Evolutionary conservation across 495 filamentous ascomycete species (phyloP), one percentile per base, ranked within the genome.

Genomic region (Chaetomium fimeti): DNA sequence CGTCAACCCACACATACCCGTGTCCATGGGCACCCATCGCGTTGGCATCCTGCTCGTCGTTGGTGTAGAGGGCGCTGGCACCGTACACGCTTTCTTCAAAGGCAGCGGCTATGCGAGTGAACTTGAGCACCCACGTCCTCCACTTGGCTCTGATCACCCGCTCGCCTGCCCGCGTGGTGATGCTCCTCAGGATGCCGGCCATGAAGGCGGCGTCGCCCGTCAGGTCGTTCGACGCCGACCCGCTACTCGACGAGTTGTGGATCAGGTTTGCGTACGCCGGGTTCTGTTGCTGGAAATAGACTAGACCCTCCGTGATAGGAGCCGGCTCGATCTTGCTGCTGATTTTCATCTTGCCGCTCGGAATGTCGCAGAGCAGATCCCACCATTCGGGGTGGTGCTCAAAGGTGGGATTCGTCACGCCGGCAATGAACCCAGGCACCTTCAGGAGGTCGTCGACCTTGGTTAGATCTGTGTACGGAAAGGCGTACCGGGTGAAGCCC

Each of bases 1-100:
- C 91, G 72, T 96, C 90, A 8, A 85, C 75, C 95, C 95, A 99
- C 8, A 99, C 93, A 71, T 95, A 97, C 36, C 94, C 94, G 74
- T 99, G 94, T 3, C 94, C 72, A 0, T 48, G 58, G 18, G 60
- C 60, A 15, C 28, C 92, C 27, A 82, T 78, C 15, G 90, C 78
- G 53, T 53, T 68, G 15, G 60, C 63, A 42, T 89, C 87, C 53
- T 87, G 85, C 56, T 84, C 83, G 65, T 91, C 87, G 24, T 87
- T 87, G 15, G 95, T 90, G 72, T 93, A 92, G n/a, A 98, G 82
- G 28, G 93, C 90, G 56, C 88, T 91, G 20, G 89, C 89, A 20
- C 94, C 95, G 68, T 93, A 97, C 7, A 99, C 94, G 28, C 85
- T 85, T 75, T 98, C 94, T 73, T 99, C 94, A 68, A 98, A 98